Conservation (phyloP, 805 yeast genomes). For the Phaffomyces antillensis region DNA sequence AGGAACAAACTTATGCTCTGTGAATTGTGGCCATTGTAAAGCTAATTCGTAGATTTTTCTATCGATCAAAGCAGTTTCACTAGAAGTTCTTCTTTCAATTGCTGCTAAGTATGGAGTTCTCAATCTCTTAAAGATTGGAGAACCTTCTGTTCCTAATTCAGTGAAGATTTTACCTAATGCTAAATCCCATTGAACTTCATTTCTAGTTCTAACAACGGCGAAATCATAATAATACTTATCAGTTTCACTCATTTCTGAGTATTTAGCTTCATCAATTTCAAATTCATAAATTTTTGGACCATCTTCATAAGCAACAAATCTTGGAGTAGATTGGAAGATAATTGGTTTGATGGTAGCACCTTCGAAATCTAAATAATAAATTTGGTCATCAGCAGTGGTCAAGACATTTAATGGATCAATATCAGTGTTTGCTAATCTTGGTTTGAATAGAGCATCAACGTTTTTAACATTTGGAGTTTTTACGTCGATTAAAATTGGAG, state of each 20-base stretch:
- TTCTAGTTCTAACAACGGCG: slow-evolving; percentile 85
- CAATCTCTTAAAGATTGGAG: slow-evolving; percentile 70
- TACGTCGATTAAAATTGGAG: slow-evolving; percentile 48
- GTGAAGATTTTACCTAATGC: slow-evolving; percentile 58
- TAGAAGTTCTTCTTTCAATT: slow-evolving; percentile 47
- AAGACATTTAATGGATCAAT: slow-evolving; percentile 87
- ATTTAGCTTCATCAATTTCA: slow-evolving; percentile 68
- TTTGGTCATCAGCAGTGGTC: slow-evolving; percentile 30
- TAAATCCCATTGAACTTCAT: slow-evolving; percentile 83
- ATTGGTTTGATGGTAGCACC: slow-evolving; percentile 76
- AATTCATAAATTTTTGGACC: slow-evolving; percentile 83
- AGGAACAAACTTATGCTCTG: slow-evolving; percentile 48
- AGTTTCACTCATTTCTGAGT: slow-evolving; percentile 54
- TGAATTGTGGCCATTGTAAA: slow-evolving; percentile 63
- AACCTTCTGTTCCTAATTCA: slow-evolving; percentile 72
- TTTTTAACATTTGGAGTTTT: slow-evolving; percentile 54
- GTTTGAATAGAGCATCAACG: slow-evolving; percentile 53
- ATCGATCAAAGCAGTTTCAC: slow-evolving; percentile 57
- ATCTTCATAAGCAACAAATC: slow-evolving; percentile 68
- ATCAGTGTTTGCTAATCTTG: slow-evolving; percentile 75
- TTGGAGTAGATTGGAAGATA: slow-evolving; percentile 69
- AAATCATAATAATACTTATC: slow-evolving; percentile 79
- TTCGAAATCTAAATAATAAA: slow-evolving; percentile 76
- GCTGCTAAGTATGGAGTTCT: slow-evolving; percentile 59
- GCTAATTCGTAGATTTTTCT: slow-evolving; percentile 58